A percentile compares a stretch with the other conserved stretches of the same genome.
These are phyloP conservation scores for Rhipidocladum racemiflorum DNA, from an alignment of 176 grass and related monocot genomes.

Conservation along the genomic window DNA sequence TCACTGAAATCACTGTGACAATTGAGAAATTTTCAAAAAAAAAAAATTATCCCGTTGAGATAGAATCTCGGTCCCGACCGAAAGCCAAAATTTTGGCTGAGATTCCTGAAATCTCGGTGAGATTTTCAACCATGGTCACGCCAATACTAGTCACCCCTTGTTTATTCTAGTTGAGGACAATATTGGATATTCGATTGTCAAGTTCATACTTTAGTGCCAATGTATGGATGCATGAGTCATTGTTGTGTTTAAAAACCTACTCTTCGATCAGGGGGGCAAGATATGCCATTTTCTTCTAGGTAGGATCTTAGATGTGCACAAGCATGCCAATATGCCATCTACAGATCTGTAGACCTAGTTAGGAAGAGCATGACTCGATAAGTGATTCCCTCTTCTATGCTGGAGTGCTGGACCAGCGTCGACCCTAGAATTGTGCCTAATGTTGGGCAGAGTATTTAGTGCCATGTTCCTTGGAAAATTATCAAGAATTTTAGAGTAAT, in stretches of 20 bases:
- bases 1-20: too few relatives aligned
- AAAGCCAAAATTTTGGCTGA: too few relatives aligned
- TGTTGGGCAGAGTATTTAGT: constrained; percentile 58
- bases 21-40: too few relatives aligned
- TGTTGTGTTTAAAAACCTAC: constrained; percentile 1
- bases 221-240: neutral
- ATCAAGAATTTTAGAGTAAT: constrained; percentile 7
- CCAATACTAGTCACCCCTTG: too few relatives aligned
- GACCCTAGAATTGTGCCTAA: constrained; percentile 44
- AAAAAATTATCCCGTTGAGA: too few relatives aligned
- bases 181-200: too few relatives aligned
- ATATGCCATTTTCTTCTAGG: constrained; percentile 33
- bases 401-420: constrained; percentile 21
- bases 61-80: too few relatives aligned
- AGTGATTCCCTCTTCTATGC: neutral
- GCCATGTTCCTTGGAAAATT: constrained; percentile 28
- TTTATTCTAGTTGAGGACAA: too few relatives aligned
- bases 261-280: neutral
- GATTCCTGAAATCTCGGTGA: too few relatives aligned
- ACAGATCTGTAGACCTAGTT: constrained; percentile 31
- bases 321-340: constrained; percentile 24
- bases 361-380: neutral
- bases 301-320: constrained; percentile 52
- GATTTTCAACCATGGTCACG: too few relatives aligned
- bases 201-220: constrained; percentile 22